A percentile compares a stretch with the other conserved stretches of the same genome.
phyloP scores from a whole-genome alignment of 2,329 filamentous ascomycete genomes.

The Diaporthe citriasiana region DNA sequence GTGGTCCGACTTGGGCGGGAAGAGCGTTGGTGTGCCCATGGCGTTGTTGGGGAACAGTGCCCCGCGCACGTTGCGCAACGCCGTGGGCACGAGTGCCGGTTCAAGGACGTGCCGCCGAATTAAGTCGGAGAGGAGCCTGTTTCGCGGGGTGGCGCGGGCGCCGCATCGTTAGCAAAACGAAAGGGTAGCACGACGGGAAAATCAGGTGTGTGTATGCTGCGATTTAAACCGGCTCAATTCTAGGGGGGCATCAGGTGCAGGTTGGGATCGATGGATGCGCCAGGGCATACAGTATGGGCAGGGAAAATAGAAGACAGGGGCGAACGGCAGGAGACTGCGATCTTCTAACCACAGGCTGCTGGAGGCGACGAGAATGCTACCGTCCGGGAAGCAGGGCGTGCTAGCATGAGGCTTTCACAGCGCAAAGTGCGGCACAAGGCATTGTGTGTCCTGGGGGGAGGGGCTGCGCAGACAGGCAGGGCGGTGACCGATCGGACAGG shows the following conservation, averaged over 20 bases:
- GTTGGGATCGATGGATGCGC: not conserved
- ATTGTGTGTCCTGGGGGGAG: slow-evolving; percentile 18
- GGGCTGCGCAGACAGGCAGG: slow-evolving; percentile 18
- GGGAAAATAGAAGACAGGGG: slow-evolving; percentile 9
- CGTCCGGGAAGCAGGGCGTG: not conserved
- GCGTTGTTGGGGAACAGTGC: slow-evolving; percentile 90
- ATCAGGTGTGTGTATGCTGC: not conserved
- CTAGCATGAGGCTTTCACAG: slow-evolving; percentile 39
- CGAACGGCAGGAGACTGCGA: slow-evolving; percentile 25
- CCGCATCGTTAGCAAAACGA: slow-evolving; percentile 14
- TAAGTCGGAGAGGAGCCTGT: slow-evolving; percentile 71
- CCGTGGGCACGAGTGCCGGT: slow-evolving; percentile 73
- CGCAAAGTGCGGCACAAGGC: slow-evolving; percentile 47
- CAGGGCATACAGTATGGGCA: slow-evolving; percentile 21
- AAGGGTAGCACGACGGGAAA: slow-evolving; percentile 3
- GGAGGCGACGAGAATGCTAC: slow-evolving; percentile 46
- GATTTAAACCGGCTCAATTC: not conserved
- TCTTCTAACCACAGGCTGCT: slow-evolving; percentile 45
- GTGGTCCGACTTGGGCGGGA: slow-evolving; percentile 71
- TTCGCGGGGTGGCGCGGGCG: slow-evolving; percentile 2
- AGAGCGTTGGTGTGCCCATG: slow-evolving; percentile 74
- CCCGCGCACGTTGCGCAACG: slow-evolving; percentile 80
- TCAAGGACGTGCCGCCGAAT: slow-evolving; percentile 72
- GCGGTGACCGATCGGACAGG: slow-evolving; percentile 7
- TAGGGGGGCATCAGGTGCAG: not conserved